Percentiles rank a stretch among this genome's conserved stretches.
Conservation (phyloP, 2,329 filamentous ascomycete species). For the Beauveria scarabaeidicola region DNA sequence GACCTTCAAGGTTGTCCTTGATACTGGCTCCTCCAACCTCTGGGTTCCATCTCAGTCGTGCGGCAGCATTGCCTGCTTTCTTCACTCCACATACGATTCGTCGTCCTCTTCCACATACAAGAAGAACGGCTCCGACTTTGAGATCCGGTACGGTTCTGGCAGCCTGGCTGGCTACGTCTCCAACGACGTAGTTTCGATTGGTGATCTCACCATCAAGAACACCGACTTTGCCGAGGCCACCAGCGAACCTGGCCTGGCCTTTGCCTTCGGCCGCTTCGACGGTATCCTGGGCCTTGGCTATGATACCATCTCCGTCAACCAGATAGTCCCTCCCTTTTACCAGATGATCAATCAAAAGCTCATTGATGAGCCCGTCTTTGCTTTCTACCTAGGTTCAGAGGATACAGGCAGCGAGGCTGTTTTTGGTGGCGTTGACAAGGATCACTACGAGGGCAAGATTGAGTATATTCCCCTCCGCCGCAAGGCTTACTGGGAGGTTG, state of each 20-base stretch:
- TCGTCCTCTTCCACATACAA: constrained; percentile 82
- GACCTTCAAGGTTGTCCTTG: constrained; percentile 95
- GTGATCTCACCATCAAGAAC: constrained; percentile 77
- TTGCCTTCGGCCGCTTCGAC: constrained; percentile 95
- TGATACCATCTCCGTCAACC: constrained; percentile 94
- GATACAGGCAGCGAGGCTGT: constrained; percentile 74
- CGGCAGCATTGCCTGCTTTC: constrained; percentile 93
- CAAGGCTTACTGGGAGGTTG: constrained; percentile 99
- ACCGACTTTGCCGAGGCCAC: constrained; percentile 97
- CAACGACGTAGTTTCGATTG: constrained; percentile 76
- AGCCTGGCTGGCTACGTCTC: constrained; percentile 91
- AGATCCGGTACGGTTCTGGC: constrained; percentile 92
- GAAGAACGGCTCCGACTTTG: constrained; percentile 85
- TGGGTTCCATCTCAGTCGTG: constrained; percentile 93
- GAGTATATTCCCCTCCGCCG: constrained; percentile 90
- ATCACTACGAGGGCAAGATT: constrained; percentile 75
- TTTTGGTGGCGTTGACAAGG: constrained; percentile 81
- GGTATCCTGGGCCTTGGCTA: constrained; percentile 93
- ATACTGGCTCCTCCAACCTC: constrained; percentile 97
- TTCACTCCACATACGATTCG: constrained; percentile 95
- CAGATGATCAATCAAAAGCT: constrained; percentile 85
- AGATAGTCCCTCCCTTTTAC: constrained; percentile 92
- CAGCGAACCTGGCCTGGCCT: constrained; percentile 88
- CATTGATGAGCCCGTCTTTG: constrained; percentile 86
- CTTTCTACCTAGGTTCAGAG: constrained; percentile 81